phyloP scores from a whole-genome alignment of 208 protist genomes.

The Leishmania guyanensis region DNA sequence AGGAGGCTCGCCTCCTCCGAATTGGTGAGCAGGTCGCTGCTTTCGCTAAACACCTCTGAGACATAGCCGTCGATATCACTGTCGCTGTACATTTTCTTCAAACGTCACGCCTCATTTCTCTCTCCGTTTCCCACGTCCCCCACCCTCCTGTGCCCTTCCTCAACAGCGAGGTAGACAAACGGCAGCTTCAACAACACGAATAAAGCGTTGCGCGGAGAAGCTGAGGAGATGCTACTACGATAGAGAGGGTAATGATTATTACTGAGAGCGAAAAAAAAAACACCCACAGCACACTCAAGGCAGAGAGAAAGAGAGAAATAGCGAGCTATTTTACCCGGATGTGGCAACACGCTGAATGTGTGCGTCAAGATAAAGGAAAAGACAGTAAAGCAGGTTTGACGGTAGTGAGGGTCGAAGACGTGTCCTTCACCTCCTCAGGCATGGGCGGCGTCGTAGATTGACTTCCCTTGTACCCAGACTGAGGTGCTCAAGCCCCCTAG shows the following conservation, averaged over 20 bases:
- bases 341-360: too few relatives aligned
- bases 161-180: too few relatives aligned
- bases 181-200: background rate
- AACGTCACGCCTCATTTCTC: background rate
- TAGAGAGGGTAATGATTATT: too few relatives aligned
- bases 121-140: background rate
- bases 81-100: conserved; percentile 33
- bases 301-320: background rate
- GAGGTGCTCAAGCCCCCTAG: background rate
- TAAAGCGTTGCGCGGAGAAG: too few relatives aligned
- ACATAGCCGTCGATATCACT: conserved; percentile 15
- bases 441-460: background rate
- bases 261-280: too few relatives aligned
- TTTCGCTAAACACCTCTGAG: background rate
- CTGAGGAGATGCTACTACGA: too few relatives aligned
- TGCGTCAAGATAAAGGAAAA: conserved; percentile 12
- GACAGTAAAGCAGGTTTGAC: background rate
- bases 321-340: too few relatives aligned
- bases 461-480: too few relatives aligned
- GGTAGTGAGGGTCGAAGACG: background rate
- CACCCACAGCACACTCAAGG: background rate
- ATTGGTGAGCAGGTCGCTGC: conserved; percentile 4
- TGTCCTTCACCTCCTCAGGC: background rate
- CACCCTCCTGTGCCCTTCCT: too few relatives aligned
- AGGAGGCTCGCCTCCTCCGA: background rate